Conservation (phyloP, 176 grass and related monocot species). For the Calamus simplicifolius region DNA sequence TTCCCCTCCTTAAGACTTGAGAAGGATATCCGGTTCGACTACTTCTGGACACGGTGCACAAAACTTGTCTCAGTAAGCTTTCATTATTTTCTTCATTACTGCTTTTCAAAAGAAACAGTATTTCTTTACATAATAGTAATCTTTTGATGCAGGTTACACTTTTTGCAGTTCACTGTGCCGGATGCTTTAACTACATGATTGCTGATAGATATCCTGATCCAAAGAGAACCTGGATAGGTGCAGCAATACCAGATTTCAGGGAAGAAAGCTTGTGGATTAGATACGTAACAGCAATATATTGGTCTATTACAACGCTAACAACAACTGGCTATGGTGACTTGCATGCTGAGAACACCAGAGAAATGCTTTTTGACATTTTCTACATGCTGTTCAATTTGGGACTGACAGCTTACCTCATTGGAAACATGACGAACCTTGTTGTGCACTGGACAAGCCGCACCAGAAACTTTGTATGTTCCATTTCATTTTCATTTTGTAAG, state of each 20-base stretch:
- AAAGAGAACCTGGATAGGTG: conserved; percentile 27
- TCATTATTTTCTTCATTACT: background rate
- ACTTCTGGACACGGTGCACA: conserved; percentile 55
- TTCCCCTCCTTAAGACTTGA: conserved; percentile 39
- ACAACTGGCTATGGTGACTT: conserved; percentile 25
- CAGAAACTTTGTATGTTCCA: conserved; percentile 14
- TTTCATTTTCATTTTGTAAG: background rate
- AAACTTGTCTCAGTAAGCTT: conserved; percentile 53
- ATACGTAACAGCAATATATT: conserved; percentile 24
- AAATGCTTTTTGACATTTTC: conserved; percentile 23
- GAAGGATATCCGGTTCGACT: conserved; percentile 78
- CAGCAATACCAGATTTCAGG: conserved; percentile 20
- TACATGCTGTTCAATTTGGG: conserved; percentile 27
- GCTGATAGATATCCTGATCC: conserved; percentile 24
- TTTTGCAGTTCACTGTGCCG: conserved; percentile 22
- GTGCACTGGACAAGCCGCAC: conserved; percentile 21
- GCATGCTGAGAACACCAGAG: conserved; percentile 23
- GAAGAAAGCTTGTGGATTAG: conserved; percentile 9
- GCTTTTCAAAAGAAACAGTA: too few species aligned
- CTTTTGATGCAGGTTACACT: conserved; percentile 15
- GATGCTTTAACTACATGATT: conserved; percentile 27
- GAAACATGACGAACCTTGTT: conserved; percentile 30
- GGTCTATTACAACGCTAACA: conserved; percentile 25
- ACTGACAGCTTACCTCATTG: conserved; percentile 22
- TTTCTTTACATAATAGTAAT: too few species aligned